Evolutionary conservation across 345 rosid species (phyloP).

Genomic region (Bretschneidera sinensis): DNA sequence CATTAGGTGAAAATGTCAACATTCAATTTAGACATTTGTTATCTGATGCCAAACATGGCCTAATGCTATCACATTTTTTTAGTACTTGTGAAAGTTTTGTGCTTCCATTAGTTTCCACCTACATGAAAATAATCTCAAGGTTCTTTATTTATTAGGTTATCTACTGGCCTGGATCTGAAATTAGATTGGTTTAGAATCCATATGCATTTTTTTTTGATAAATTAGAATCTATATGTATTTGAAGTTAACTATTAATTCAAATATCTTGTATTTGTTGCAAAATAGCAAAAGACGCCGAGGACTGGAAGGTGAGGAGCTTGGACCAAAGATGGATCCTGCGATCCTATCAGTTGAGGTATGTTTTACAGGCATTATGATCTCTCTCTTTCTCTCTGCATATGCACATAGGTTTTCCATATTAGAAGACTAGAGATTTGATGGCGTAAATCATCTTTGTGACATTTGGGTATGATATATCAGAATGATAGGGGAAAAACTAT

Average conservation of each 20-base stretch:
- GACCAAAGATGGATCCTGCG: slow-evolving; percentile 69
- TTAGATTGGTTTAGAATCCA: too few species aligned
- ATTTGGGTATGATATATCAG: not conserved
- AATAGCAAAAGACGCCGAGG: slow-evolving; percentile 51
- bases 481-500: not conserved
- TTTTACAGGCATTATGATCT: slow-evolving; percentile 2
- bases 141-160: too few species aligned
- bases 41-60: too few species aligned
- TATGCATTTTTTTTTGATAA: too few species aligned
- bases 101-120: too few species aligned
- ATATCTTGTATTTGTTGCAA: slow-evolving; percentile 20
- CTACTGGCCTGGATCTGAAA: too few species aligned
- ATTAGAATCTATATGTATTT: slow-evolving; percentile 10
- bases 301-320: slow-evolving; percentile 37
- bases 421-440: too few species aligned
- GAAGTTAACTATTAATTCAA: too few species aligned
- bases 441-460: not conserved
- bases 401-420: not conserved
- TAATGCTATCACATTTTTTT: not conserved
- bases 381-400: not conserved
- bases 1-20: too few species aligned
- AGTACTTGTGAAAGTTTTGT: not conserved
- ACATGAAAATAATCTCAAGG: too few species aligned
- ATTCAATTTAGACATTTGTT: too few species aligned
- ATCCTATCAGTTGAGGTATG: slow-evolving; percentile 89